phyloP scores from a whole-genome alignment of 2,329 filamentous ascomycete species.

The Fusarium decemcellulare region DNA sequence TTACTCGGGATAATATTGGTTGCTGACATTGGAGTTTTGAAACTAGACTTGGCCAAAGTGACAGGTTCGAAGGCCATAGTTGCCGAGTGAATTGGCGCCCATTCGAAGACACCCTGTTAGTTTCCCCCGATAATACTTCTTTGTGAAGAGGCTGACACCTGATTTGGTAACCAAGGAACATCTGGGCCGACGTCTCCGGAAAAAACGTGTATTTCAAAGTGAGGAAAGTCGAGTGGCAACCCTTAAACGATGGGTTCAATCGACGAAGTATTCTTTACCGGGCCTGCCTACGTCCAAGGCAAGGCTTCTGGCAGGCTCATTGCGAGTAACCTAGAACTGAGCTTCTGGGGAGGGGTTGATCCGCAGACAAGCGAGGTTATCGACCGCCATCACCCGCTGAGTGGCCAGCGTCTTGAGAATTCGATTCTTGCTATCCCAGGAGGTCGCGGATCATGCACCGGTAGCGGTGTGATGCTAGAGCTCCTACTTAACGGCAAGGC shows the following conservation, averaged over 20 bases:
- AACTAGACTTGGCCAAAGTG: too few species aligned
- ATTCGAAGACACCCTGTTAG: too few species aligned
- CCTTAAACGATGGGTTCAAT: constrained; percentile 23
- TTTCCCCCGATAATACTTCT: too few species aligned
- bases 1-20: too few species aligned
- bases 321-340: constrained; percentile 50
- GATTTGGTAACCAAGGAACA: too few species aligned
- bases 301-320: constrained; percentile 48
- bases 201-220: too few species aligned
- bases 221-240: too few species aligned
- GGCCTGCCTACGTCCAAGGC: constrained; percentile 42
- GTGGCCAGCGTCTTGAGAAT: constrained; percentile 49
- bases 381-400: constrained; percentile 59
- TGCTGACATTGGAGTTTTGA: too few species aligned
- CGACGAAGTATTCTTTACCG: constrained; percentile 8
- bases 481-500: constrained; percentile 56
- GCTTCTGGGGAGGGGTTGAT: constrained; percentile 63
- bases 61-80: too few species aligned
- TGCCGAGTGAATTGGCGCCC: too few species aligned
- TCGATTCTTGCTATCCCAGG: constrained; percentile 59
- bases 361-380: constrained; percentile 57
- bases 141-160: too few species aligned
- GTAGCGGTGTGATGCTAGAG: constrained; percentile 61
- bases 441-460: constrained; percentile 63
- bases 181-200: too few species aligned